phyloP scores from a whole-genome alignment of 2,329 filamentous ascomycete species.

The Pyrenophora seminiperda region DNA sequence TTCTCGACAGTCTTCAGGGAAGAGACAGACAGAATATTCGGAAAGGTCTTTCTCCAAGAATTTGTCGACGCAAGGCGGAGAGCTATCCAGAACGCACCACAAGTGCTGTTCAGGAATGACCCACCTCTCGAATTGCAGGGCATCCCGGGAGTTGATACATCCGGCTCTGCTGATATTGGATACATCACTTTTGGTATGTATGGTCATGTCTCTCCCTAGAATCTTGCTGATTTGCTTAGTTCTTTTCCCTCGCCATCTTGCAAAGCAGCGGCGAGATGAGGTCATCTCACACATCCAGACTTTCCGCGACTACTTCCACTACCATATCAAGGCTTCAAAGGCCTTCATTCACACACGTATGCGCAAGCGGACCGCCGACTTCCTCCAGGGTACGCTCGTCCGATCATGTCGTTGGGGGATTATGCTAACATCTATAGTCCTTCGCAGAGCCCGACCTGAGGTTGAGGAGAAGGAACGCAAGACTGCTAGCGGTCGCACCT shows the following conservation, averaged over 20 bases:
- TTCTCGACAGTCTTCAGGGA: constrained; percentile 98
- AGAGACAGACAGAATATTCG: constrained; percentile 96
- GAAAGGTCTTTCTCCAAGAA: constrained; percentile 93
- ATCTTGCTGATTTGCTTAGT: constrained; percentile 59
- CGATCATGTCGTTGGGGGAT: background rate
- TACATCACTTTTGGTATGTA: constrained; percentile 93
- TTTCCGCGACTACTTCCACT: constrained; percentile 99
- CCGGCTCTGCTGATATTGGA: constrained; percentile 82
- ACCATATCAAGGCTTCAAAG: constrained; percentile 99
- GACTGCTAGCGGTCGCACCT: constrained; percentile 94
- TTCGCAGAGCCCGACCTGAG: constrained; percentile 92
- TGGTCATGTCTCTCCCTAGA: constrained; percentile 22
- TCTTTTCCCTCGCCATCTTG: constrained; percentile 92
- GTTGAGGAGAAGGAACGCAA: constrained; percentile 97
- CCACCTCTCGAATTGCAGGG: constrained; percentile 89
- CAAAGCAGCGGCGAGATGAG: constrained; percentile 85
- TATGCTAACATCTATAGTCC: constrained; percentile 64
- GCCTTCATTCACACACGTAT: constrained; percentile 98
- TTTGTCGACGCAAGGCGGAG: constrained; percentile 95
- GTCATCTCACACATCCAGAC: constrained; percentile 99
- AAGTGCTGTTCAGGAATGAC: constrained; percentile 95
- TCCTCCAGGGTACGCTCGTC: constrained; percentile 78
- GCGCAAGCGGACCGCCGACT: constrained; percentile 96
- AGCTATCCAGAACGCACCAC: constrained; percentile 96
- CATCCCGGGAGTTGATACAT: constrained; percentile 75